Evolutionary conservation across 106 monocot genomes (phyloP).

Genomic region (Triglochin maritima): DNA sequence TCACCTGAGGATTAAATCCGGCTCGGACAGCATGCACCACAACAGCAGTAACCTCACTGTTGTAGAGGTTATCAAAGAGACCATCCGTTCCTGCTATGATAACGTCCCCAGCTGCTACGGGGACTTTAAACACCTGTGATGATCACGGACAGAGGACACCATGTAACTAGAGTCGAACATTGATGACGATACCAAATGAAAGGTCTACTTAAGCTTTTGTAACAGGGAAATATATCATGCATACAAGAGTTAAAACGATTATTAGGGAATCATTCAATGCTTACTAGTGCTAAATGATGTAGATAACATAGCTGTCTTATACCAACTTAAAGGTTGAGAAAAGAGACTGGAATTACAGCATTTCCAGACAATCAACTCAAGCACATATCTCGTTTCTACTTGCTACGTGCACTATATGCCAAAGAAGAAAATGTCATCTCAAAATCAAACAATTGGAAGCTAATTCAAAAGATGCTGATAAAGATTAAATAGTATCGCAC

Average conservation of each 20-base stretch:
- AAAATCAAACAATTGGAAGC: neutral
- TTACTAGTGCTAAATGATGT: neutral
- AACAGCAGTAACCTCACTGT: conserved; percentile 43
- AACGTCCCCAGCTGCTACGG: conserved; percentile 45
- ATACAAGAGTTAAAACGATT: too few relatives aligned
- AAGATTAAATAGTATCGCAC: neutral
- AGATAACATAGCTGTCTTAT: neutral
- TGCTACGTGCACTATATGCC: neutral
- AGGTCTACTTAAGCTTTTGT: neutral
- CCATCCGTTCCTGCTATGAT: conserved; percentile 62
- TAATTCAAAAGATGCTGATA: neutral
- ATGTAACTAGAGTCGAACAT: neutral
- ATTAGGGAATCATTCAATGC: too few relatives aligned
- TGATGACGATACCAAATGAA: neutral
- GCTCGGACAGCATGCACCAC: conserved; percentile 40
- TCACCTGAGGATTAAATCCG: conserved; percentile 34
- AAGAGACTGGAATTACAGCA: neutral
- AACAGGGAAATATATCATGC: neutral
- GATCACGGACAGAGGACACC: neutral
- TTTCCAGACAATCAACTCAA: neutral
- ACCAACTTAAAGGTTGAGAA: neutral
- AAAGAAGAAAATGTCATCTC: neutral
- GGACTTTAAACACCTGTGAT: conserved; percentile 33
- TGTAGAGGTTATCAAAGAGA: conserved; percentile 52
- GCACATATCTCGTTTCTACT: neutral